Base-by-base conservation (phyloP, 176 grass and related monocot genomes). In the Panicum miliaceum region DNA sequence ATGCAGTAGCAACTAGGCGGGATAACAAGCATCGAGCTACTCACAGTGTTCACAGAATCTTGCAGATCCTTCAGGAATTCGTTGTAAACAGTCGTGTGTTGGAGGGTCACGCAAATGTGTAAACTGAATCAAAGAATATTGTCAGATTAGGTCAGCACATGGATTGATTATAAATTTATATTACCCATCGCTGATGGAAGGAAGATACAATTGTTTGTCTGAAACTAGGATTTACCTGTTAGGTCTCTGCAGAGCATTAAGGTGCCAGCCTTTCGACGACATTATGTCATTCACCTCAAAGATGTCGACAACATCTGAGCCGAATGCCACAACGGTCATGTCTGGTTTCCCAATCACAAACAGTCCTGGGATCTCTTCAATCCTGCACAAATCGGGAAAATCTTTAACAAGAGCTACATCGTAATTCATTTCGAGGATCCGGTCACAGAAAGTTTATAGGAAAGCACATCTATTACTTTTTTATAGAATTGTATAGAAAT, bases 281-380 rank as follows among this genome's bases (percentile, higher is more conserved):
- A 98, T 95, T 65, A 98, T 81, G 87, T 98, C 96, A 67, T 98
- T 98, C 34, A 98, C 93, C 90, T 98, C 96, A 86, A 98, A 98
- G 60, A 98, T 98, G 86, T 95, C 89, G 18, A 95, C 68, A 20
- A 47, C 71, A 75, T 92, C 81, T 9, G 93, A 94, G 46, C 87
- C 91, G 75, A 98, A 98, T 52, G 96, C 96, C 66, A 98, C 88
- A 32, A 98, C 84, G 0, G 93, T 98, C 87, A 94, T 94, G 37
- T 95, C 89, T 41, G 96, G 96, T 37, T 95, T 95, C 58, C 96
- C 96, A 20, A 98, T 81, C 57, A 98, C 86, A 87, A 89, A 98
- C 50, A 98, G 79, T 47, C 84, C 91, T 56, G 91, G 81, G 38
- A 95, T 98, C 12, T 94, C 93, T 67, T 89, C 87, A 83, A 98